A percentile compares a stretch with the other conserved stretches of the same genome.
These are phyloP conservation scores for Echium plantagineum DNA, from an alignment of 257 asterid genomes.

Conservation along the genomic window DNA sequence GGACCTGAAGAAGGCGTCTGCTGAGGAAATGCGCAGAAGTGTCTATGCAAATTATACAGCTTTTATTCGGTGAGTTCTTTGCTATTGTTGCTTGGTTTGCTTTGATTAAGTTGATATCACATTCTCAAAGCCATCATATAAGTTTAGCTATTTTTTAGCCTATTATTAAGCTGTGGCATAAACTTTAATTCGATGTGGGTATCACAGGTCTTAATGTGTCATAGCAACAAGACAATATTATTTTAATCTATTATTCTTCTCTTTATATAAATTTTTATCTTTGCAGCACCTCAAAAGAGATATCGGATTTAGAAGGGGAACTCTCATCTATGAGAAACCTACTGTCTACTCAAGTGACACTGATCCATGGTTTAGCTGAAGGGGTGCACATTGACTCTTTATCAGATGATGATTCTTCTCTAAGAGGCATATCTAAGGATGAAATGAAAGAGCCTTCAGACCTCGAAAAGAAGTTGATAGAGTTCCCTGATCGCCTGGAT, in stretches of 20 bases:
- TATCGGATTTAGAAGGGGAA: slow-evolving; percentile 97
- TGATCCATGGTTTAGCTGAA: slow-evolving; percentile 86
- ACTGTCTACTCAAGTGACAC: slow-evolving; percentile 91
- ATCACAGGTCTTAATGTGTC: background rate
- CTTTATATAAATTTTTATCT: slow-evolving; percentile 5
- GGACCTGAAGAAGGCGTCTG: slow-evolving; percentile 95
- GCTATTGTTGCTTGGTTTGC: background rate
- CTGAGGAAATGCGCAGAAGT: slow-evolving; percentile 99
- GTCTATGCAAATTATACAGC: slow-evolving; percentile 94
- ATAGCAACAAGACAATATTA: background rate
- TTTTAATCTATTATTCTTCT: slow-evolving; percentile 2
- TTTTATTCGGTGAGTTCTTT: slow-evolving; percentile 74
- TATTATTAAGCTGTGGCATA: too few species aligned
- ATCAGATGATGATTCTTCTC: slow-evolving; percentile 41
- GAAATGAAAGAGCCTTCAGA: slow-evolving; percentile 64
- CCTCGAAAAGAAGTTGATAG: slow-evolving; percentile 66
- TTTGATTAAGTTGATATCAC: background rate
- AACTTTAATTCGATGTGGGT: background rate
- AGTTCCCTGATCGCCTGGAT: slow-evolving; percentile 88
- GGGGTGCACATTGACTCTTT: slow-evolving; percentile 72
- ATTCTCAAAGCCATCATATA: background rate
- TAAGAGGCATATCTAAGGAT: slow-evolving; percentile 29
- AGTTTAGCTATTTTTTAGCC: too few species aligned
- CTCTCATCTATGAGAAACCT: slow-evolving; percentile 94
- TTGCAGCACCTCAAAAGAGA: slow-evolving; percentile 94